phyloP scores from a whole-genome alignment of 2,329 filamentous ascomycete species.

The Aureobasidium pullulans region DNA sequence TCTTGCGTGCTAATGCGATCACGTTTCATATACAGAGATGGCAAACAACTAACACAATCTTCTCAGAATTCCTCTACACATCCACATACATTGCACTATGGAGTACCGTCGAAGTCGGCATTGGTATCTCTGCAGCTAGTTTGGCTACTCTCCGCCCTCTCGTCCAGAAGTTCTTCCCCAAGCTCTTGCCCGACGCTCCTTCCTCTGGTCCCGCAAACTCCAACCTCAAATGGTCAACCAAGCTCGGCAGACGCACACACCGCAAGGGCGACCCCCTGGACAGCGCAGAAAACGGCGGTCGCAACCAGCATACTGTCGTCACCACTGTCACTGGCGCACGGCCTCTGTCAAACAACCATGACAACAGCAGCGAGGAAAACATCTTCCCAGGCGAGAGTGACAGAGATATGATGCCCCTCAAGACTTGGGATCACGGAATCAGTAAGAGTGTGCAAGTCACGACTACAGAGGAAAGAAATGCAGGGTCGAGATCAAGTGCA shows the following conservation, averaged over 20 bases:
- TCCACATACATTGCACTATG: slow-evolving; percentile 24
- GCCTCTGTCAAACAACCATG: background rate
- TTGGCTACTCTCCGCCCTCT: slow-evolving; percentile 28
- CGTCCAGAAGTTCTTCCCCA: slow-evolving; percentile 19
- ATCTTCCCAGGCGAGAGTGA: background rate
- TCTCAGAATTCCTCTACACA: slow-evolving; percentile 20
- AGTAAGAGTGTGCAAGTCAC: slow-evolving; percentile 13
- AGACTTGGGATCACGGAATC: slow-evolving; percentile 10
- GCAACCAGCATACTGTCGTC: background rate
- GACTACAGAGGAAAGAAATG: slow-evolving; percentile 2
- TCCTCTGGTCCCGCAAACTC: background rate
- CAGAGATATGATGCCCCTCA: background rate
- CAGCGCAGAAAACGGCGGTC: background rate
- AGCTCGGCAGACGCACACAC: background rate
- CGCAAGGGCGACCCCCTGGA: background rate
- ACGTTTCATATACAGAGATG: slow-evolving; percentile 34
- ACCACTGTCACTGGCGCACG: slow-evolving; percentile 4
- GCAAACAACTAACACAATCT: background rate
- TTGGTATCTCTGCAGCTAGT: slow-evolving; percentile 29
- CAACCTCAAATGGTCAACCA: slow-evolving; percentile 6
- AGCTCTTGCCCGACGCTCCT: background rate
- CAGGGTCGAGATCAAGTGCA: background rate
- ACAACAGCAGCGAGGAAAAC: slow-evolving; percentile 9
- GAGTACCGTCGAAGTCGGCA: slow-evolving; percentile 28
- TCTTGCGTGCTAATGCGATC: slow-evolving; percentile 21